Base-by-base conservation (phyloP, 257 asterid species). In the Solanum dulcamara region DNA sequence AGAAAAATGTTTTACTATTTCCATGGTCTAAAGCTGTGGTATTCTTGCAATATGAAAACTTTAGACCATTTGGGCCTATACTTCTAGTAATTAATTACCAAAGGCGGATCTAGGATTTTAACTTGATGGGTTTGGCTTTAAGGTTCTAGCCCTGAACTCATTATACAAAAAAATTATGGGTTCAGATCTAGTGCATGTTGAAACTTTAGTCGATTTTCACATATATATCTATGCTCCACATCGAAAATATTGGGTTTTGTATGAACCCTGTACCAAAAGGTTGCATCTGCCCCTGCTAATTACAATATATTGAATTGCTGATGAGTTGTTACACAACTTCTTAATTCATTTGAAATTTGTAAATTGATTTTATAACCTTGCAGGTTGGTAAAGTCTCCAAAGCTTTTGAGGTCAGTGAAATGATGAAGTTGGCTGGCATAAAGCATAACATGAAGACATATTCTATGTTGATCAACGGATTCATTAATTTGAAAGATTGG, bases 381-480 rank as follows among this genome's bases (percentile, higher is more conserved):
- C 95, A 96, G 98, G 83, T 86, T 82, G 97, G 97, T 33, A 94
- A 92, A 92, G 93, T 95, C 83, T 90, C 91, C 42, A 95, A 95
- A 89, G 99, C 98, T 77, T 87, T 97, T 91, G 98, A 94, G 89
- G 91, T 92, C 84, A 91, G 98, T 84, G 90, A 94, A 84, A 89
- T 59, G 90, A 95, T 97, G 98, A 95, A 91, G 90, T 80, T 24
- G 87, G 93, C 93, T 4, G 96, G 98, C 85, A 91, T 94, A 85
- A 89, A 89, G 81, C 98, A 95, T 88, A 97, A 97, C 91, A 88
- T 97, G 93, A 97, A 95, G 91, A 97, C 98, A 7, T 97, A 97
- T 84, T 97, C 98, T 83, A 97, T 97, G 99, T 87, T 95, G 93
- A 93, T 97, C 83, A 97, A 93, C 28, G 99, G 99, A 81, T 97